phyloP scores from a whole-genome alignment of 331 rosid genomes.

The Dryas integrifolia region DNA sequence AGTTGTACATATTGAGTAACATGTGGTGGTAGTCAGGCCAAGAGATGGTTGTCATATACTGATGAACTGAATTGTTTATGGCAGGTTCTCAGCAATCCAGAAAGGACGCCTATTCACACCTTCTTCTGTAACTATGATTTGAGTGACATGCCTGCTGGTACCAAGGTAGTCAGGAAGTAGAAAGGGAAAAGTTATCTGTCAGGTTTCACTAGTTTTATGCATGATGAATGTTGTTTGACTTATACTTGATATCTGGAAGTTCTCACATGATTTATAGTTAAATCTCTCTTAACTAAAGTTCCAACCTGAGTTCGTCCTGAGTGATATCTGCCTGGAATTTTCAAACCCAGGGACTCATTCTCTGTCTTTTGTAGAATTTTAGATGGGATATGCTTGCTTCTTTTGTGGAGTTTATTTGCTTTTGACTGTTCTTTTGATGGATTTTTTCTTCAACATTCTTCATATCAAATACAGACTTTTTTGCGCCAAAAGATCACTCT shows the following conservation, averaged over 20 bases:
- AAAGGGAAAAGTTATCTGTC: slow-evolving; percentile 16
- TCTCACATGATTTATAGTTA: slow-evolving; percentile 2
- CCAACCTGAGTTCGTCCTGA: not conserved
- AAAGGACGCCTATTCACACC: slow-evolving; percentile 90
- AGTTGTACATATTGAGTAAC: not conserved
- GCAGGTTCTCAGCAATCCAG: slow-evolving; percentile 99
- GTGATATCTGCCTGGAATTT: not conserved
- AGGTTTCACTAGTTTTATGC: not conserved
- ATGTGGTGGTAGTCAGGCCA: slow-evolving; percentile 5
- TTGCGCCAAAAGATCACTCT: slow-evolving; percentile 73
- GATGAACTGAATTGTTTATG: slow-evolving; percentile 19
- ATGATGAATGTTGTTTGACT: not conserved
- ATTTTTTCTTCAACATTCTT: not conserved
- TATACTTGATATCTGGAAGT: not conserved
- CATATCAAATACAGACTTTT: slow-evolving; percentile 51
- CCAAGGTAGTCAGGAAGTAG: slow-evolving; percentile 56
- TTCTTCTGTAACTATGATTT: slow-evolving; percentile 89
- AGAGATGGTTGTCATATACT: slow-evolving; percentile 15
- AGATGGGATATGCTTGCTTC: slow-evolving; percentile 10
- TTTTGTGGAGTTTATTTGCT: not conserved
- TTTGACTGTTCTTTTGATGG: not conserved
- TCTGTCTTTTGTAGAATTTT: slow-evolving; percentile 10
- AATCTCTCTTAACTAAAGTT: not conserved
- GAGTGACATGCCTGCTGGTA: slow-evolving; percentile 95
- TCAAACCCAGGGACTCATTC: slow-evolving; percentile 7